Conservation (phyloP, 2,329 filamentous ascomycete genomes). For the Cercospora berteroae region DNA sequence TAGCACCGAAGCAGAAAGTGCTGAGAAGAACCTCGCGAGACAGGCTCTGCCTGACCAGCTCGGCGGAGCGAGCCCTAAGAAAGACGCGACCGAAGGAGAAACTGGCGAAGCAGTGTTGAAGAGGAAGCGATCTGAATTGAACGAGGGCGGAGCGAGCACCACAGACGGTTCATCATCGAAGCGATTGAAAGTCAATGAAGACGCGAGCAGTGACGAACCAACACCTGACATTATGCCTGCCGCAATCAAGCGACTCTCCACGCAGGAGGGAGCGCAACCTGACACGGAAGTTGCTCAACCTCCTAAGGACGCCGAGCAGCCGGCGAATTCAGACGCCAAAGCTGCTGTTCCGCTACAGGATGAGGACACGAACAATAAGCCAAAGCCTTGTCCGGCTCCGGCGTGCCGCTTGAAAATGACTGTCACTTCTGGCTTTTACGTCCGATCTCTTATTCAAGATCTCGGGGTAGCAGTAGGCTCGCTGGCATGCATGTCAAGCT, state of each 20-base stretch:
- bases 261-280: conserved; percentile 10
- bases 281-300: conserved; percentile 15
- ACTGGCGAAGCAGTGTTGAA: conserved; percentile 28
- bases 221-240: conserved; percentile 7
- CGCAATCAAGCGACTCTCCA: conserved; percentile 9
- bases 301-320: conserved; percentile 13
- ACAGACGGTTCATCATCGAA: conserved; percentile 31
- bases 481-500: conserved; percentile 79
- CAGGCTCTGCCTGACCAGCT: conserved; percentile 53
- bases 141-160: conserved; percentile 10
- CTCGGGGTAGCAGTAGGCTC: conserved; percentile 79
- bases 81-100: conserved; percentile 8
- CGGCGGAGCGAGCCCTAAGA: conserved; percentile 31
- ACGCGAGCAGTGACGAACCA: conserved; percentile 3
- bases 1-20: conserved; percentile 69
- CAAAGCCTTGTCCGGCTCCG: conserved; percentile 51
- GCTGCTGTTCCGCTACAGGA: not conserved
- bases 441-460: conserved; percentile 89
- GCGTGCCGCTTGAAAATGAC: conserved; percentile 85
- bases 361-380: not conserved
- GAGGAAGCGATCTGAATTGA: conserved; percentile 34
- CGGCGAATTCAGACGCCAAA: conserved; percentile 33
- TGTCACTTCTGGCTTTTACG: conserved; percentile 94
- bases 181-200: conserved; percentile 38
- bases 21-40: conserved; percentile 74